A percentile compares a stretch with the other conserved stretches of the same genome.
Evolutionary conservation across 2,329 filamentous ascomycete species (phyloP).

Genomic region (Graphilbum ipis-grandicollis): DNA sequence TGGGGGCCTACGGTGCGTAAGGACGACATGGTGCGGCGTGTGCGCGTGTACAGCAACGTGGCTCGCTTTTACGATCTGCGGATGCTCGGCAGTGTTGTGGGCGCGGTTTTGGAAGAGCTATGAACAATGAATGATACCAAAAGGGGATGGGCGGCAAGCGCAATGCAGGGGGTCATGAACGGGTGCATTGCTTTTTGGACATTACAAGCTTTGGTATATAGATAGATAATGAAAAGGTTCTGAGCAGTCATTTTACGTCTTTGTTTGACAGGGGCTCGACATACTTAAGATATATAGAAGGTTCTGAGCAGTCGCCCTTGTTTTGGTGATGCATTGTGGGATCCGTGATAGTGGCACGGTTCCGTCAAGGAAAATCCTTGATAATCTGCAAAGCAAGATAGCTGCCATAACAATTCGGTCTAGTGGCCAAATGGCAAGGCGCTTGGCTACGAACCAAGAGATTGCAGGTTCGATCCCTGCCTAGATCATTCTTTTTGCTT

Average conservation of each 20-base stretch:
- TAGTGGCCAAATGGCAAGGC: constrained; percentile 18
- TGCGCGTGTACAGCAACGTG: constrained; percentile 58
- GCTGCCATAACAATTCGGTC: constrained; percentile 3
- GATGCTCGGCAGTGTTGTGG: constrained; percentile 64
- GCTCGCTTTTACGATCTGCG: constrained; percentile 63
- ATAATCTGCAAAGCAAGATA: background rate
- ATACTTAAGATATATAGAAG: too few relatives aligned
- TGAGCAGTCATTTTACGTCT: too few relatives aligned
- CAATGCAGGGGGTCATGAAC: too few relatives aligned
- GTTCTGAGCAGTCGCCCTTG: too few relatives aligned
- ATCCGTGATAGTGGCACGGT: too few relatives aligned
- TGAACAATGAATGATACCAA: constrained; percentile 14
- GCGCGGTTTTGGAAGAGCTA: constrained; percentile 35
- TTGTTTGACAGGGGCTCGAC: too few relatives aligned
- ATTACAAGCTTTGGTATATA: too few relatives aligned
- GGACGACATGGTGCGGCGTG: constrained; percentile 43
- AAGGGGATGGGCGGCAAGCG: too few relatives aligned
- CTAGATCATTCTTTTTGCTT: constrained; percentile 7
- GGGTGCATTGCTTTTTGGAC: too few relatives aligned
- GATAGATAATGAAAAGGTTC: too few relatives aligned
- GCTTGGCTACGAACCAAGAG: constrained; percentile 21
- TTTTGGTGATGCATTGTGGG: too few relatives aligned
- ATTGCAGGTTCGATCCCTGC: constrained; percentile 20
- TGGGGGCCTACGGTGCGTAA: constrained; percentile 61
- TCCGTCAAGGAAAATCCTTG: too few relatives aligned